Conservation (phyloP, 1,284 basidiomycete species). For the Ganoderma resinaceum region DNA sequence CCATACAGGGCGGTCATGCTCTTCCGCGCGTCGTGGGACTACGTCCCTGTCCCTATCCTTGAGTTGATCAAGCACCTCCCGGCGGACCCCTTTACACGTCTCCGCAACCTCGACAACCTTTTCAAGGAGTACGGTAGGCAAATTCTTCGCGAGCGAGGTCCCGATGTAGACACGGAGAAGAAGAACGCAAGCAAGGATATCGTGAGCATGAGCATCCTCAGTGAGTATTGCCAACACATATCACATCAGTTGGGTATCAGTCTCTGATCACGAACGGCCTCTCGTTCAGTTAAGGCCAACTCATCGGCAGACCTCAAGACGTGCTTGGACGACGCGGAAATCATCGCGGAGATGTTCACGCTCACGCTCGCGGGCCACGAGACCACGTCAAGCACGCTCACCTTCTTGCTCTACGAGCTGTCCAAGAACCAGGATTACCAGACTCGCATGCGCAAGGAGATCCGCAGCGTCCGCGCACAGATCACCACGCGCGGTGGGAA, state of each 20-base stretch:
- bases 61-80: conserved; percentile 37
- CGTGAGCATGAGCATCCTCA: conserved; percentile 50
- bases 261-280: background rate
- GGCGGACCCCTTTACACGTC: conserved; percentile 34
- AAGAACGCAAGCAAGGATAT: conserved; percentile 39
- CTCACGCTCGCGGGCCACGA: conserved; percentile 39
- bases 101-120: conserved; percentile 31
- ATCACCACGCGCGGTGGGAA: conserved; percentile 32
- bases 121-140: conserved; percentile 31
- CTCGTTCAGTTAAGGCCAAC: conserved; percentile 58
- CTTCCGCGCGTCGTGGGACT: conserved; percentile 35
- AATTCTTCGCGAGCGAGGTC: conserved; percentile 30
- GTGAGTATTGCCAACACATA: conserved; percentile 31
- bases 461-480: conserved; percentile 30
- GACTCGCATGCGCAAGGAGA: conserved; percentile 36
- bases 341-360: conserved; percentile 57
- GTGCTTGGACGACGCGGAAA: conserved; percentile 53
- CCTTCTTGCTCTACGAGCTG: conserved; percentile 41
- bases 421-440: conserved; percentile 39
- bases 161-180: conserved; percentile 18
- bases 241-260: too few species aligned
- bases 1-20: conserved; percentile 27
- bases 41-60: conserved; percentile 34
- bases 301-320: conserved; percentile 50
- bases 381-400: conserved; percentile 32